Conservation (phyloP, 2,329 filamentous ascomycete species). For the Ophiocordyceps camponoti-leonardi region DNA sequence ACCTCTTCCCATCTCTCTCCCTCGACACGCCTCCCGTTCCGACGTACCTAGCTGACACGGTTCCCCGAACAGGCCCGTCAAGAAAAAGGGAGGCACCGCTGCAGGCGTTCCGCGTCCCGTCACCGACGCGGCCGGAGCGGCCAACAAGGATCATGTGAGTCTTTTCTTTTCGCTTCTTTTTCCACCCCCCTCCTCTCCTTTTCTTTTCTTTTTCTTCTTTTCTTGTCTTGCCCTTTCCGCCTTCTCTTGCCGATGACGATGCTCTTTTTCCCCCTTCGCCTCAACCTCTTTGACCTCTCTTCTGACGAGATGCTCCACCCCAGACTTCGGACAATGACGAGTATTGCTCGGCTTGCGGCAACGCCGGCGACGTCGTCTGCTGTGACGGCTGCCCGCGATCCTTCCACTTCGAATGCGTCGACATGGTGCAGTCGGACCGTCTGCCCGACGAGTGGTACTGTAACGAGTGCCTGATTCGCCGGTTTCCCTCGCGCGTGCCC, state of each 20-base stretch:
- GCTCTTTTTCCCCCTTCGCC: neutral
- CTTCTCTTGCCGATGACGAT: too few species aligned
- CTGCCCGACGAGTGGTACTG: slow-evolving; percentile 75
- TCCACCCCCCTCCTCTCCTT: too few species aligned
- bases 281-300: neutral
- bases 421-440: slow-evolving; percentile 54
- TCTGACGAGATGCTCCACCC: neutral
- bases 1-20: neutral
- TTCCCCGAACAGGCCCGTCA: slow-evolving; percentile 37
- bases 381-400: slow-evolving; percentile 85
- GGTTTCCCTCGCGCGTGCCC: slow-evolving; percentile 26
- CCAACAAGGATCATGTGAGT: slow-evolving; percentile 31
- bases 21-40: neutral
- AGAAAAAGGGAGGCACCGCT: slow-evolving; percentile 53
- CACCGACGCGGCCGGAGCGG: slow-evolving; percentile 45
- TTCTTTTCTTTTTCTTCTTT: too few species aligned
- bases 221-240: too few species aligned
- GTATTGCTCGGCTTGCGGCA: slow-evolving; percentile 72
- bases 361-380: slow-evolving; percentile 72
- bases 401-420: slow-evolving; percentile 79
- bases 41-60: neutral
- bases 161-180: too few species aligned
- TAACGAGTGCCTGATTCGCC: slow-evolving; percentile 44
- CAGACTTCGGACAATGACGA: slow-evolving; percentile 60
- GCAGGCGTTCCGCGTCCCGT: slow-evolving; percentile 49